A percentile compares a stretch with the other conserved stretches of the same genome.
These are phyloP conservation scores for Skeletonema costatum DNA, from an alignment of 108 stramenopile genomes.

Conservation along the genomic window DNA sequence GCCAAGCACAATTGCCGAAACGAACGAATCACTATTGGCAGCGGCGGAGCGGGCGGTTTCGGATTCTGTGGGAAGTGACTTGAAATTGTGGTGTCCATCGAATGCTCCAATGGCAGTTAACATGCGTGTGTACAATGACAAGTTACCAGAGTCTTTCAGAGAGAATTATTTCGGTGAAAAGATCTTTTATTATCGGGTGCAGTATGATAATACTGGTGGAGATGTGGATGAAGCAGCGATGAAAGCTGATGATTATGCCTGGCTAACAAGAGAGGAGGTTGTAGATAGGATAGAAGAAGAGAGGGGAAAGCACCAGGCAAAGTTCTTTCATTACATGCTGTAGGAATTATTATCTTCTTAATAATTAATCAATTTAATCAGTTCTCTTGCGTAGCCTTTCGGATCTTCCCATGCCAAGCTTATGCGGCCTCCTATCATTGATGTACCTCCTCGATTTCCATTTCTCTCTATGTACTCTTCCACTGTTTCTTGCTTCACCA, in stretches of 20 bases:
- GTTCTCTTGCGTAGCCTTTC: slow-evolving; percentile 46
- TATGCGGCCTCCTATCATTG: slow-evolving; percentile 52
- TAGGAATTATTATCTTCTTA: slow-evolving; percentile 17
- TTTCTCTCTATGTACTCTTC: slow-evolving; percentile 35
- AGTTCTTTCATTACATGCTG: slow-evolving; percentile 81
- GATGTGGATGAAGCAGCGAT: slow-evolving; percentile 36
- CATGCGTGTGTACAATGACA: slow-evolving; percentile 43
- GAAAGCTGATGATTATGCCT: slow-evolving; percentile 67
- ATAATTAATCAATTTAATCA: slow-evolving; percentile 33
- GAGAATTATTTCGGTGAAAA: slow-evolving; percentile 73
- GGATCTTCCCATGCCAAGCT: slow-evolving; percentile 65
- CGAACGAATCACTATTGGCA: slow-evolving; percentile 63
- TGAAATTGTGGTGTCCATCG: slow-evolving; percentile 67
- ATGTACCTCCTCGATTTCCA: slow-evolving; percentile 42
- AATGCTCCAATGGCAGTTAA: slow-evolving; percentile 76
- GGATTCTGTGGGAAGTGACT: slow-evolving; percentile 34
- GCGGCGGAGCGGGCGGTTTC: slow-evolving; percentile 56
- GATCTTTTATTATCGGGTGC: slow-evolving; percentile 77
- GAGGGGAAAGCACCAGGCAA: slow-evolving; percentile 58
- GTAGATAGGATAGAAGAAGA: slow-evolving; percentile 54
- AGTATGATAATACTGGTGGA: slow-evolving; percentile 59
- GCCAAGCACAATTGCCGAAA: slow-evolving; percentile 56
- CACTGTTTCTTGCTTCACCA: slow-evolving; percentile 28
- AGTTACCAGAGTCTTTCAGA: slow-evolving; percentile 36
- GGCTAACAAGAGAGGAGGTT: slow-evolving; percentile 77